Percentiles rank a stretch among this genome's conserved stretches.
These are phyloP conservation scores for Calonectria crousiana DNA, from an alignment of 2,329 filamentous ascomycete genomes.

Conservation along the genomic window DNA sequence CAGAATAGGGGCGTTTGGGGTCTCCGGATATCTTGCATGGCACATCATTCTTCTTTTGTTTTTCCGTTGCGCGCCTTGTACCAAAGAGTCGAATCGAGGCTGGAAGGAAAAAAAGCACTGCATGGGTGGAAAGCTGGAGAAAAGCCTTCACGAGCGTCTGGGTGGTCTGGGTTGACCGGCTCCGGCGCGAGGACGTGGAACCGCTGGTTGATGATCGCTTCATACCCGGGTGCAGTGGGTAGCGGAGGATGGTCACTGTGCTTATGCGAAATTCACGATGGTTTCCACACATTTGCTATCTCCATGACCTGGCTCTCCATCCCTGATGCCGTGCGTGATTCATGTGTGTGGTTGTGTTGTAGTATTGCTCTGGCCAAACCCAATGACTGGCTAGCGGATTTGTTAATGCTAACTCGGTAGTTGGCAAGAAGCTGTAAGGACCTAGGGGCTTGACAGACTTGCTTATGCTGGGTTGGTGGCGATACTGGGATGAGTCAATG, in stretches of 20 bases:
- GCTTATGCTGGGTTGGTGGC: not conserved
- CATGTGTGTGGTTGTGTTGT: conserved; percentile 19
- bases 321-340: conserved; percentile 27
- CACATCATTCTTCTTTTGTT: conserved; percentile 62
- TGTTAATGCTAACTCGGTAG: not conserved
- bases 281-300: conserved; percentile 58
- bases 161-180: conserved; percentile 50
- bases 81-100: conserved; percentile 58
- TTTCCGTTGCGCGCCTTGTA: conserved; percentile 60
- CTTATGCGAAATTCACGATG: conserved; percentile 70
- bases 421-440: not conserved
- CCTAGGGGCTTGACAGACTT: not conserved
- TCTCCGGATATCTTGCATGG: conserved; percentile 87
- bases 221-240: conserved; percentile 68
- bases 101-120: conserved; percentile 60
- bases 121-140: conserved; percentile 70
- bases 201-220: conserved; percentile 73
- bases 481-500: conserved; percentile 4
- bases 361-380: not conserved
- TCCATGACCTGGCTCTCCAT: conserved; percentile 19
- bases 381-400: not conserved
- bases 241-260: conserved; percentile 62
- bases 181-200: conserved; percentile 71
- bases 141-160: conserved; percentile 69
- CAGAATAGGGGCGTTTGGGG: conserved; percentile 78